These are phyloP conservation scores for Tympanopsis confertula DNA, from an alignment of 2,329 filamentous ascomycete species.

Conservation along the genomic window DNA sequence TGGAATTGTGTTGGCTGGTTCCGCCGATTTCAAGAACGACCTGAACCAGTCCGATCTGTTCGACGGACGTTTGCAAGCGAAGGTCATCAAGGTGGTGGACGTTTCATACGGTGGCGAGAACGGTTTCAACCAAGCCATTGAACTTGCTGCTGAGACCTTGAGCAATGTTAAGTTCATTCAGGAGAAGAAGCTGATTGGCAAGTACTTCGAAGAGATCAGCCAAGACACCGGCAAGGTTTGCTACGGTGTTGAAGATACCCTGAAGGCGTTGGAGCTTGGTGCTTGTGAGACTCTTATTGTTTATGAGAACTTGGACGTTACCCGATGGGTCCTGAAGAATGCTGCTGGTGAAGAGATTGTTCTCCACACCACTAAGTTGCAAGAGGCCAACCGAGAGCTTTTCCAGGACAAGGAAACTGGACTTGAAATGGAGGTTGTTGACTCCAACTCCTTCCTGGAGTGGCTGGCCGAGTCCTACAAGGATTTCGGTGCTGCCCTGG, in stretches of 20 bases:
- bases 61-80: constrained; percentile 76
- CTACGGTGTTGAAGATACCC: constrained; percentile 94
- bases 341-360: constrained; percentile 61
- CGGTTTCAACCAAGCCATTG: constrained; percentile 98
- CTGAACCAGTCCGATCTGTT: constrained; percentile 96
- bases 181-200: constrained; percentile 98
- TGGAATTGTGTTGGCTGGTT: constrained; percentile 88
- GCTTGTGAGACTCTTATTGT: constrained; percentile 91
- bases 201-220: constrained; percentile 98
- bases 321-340: constrained; percentile 78
- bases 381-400: constrained; percentile 67
- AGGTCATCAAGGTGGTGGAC: constrained; percentile 99
- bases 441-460: constrained; percentile 89
- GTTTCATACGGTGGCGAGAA: constrained; percentile 98
- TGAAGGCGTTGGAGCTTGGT: constrained; percentile 91
- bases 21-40: constrained; percentile 99
- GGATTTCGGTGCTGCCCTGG: constrained; percentile 87
- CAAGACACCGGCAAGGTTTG: constrained; percentile 94
- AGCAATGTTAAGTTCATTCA: constrained; percentile 99
- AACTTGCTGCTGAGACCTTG: constrained; percentile 84
- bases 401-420: constrained; percentile 95
- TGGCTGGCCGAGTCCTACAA: constrained; percentile 99
- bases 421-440: constrained; percentile 89
- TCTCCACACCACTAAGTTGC: constrained; percentile 77
- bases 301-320: constrained; percentile 93